A percentile compares a stretch with the other conserved stretches of the same genome.
phyloP scores from a whole-genome alignment of 2,329 filamentous ascomycete genomes.

The Sporothrix dimorphospora region DNA sequence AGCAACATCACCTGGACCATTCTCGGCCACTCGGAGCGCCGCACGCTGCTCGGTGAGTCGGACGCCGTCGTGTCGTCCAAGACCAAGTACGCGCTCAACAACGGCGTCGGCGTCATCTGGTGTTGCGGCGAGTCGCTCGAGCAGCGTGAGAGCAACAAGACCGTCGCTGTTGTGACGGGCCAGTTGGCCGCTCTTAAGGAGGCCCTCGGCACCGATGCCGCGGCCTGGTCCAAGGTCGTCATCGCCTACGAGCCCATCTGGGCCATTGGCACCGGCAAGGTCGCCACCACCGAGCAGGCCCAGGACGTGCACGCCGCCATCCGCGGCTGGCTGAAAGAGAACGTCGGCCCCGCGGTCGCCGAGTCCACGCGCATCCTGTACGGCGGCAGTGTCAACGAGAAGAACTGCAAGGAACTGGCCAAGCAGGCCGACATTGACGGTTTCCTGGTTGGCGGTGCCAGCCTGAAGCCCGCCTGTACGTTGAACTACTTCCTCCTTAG shows the following conservation, averaged over 20 bases:
- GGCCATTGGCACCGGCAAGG: slow-evolving; percentile 92
- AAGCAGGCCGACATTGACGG: slow-evolving; percentile 96
- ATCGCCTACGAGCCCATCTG: slow-evolving; percentile 99
- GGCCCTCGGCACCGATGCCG: slow-evolving; percentile 65
- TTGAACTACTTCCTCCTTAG: slow-evolving; percentile 34
- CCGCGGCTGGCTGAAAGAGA: slow-evolving; percentile 80
- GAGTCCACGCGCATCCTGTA: slow-evolving; percentile 94
- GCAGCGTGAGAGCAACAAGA: slow-evolving; percentile 84
- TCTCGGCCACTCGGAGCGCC: slow-evolving; percentile 92
- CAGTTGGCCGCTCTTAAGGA: slow-evolving; percentile 80
- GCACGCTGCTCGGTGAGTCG: slow-evolving; percentile 83
- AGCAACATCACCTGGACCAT: slow-evolving; percentile 86
- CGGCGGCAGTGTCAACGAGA: slow-evolving; percentile 94
- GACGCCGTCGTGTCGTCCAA: slow-evolving; percentile 88
- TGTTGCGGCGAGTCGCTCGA: slow-evolving; percentile 96
- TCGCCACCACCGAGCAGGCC: slow-evolving; percentile 84
- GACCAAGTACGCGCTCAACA: slow-evolving; percentile 89
- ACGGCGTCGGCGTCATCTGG: slow-evolving; percentile 88
- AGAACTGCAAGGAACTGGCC: slow-evolving; percentile 93
- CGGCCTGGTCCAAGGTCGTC: slow-evolving; percentile 82
- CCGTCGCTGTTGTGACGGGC: slow-evolving; percentile 79
- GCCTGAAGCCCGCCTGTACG: slow-evolving; percentile 93
- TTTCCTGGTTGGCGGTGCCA: slow-evolving; percentile 95
- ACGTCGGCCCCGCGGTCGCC: slow-evolving; percentile 73
- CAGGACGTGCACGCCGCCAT: slow-evolving; percentile 94